Conservation (phyloP, 2,329 filamentous ascomycete genomes). For the Madurella fahalii region DNA sequence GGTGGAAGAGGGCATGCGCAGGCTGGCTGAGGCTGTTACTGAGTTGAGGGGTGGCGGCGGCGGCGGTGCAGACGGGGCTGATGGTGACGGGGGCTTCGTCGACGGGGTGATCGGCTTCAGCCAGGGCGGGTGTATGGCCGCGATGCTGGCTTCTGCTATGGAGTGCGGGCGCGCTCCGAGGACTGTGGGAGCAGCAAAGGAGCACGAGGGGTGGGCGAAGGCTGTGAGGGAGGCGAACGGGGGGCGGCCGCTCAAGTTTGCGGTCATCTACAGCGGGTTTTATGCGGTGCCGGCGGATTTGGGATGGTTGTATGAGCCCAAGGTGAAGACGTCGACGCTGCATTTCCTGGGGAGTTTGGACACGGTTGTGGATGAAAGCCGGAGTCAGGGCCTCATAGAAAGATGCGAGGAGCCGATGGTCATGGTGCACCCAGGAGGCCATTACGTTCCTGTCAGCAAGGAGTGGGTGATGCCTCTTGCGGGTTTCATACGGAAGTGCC, state of each 20-base stretch:
- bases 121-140: constrained; percentile 71
- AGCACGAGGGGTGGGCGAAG: constrained; percentile 39
- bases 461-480: constrained; percentile 72
- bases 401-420: constrained; percentile 54
- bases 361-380: constrained; percentile 77
- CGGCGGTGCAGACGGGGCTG: neutral
- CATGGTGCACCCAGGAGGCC: constrained; percentile 77
- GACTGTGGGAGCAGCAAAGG: neutral
- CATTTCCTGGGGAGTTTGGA: constrained; percentile 83
- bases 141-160: constrained; percentile 67
- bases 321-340: constrained; percentile 70
- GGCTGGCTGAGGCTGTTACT: constrained; percentile 57
- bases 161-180: constrained; percentile 45
- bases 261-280: constrained; percentile 75
- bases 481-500: constrained; percentile 31
- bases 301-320: constrained; percentile 67
- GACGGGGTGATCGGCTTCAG: constrained; percentile 80
- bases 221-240: constrained; percentile 48
- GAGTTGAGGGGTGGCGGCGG: constrained; percentile 43
- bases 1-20: constrained; percentile 63
- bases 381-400: constrained; percentile 64
- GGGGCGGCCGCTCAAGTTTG: constrained; percentile 57
- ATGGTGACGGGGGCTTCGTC: constrained; percentile 6
- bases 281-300: constrained; percentile 59
- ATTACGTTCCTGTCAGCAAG: constrained; percentile 81